A percentile compares a stretch with the other conserved stretches of the same genome.
Evolutionary conservation across 768 basidiomycete species (phyloP).

Genomic region (Paxillus involutus): DNA sequence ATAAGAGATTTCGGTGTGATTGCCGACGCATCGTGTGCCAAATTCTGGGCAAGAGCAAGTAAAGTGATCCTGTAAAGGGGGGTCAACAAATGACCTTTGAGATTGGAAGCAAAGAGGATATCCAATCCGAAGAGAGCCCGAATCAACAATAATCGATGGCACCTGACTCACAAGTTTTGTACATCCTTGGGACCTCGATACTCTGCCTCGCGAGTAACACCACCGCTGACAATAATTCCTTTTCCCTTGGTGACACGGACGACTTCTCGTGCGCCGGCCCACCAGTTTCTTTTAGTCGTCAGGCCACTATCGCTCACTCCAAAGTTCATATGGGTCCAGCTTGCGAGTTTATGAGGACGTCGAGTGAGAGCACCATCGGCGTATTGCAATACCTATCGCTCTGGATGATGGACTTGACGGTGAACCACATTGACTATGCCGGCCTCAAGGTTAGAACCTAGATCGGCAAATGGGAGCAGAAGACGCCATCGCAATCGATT

Average conservation of each 20-base stretch:
- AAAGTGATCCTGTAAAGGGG: conserved; percentile 53
- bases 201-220: conserved; percentile 57
- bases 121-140: too few relatives aligned
- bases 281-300: conserved; percentile 76
- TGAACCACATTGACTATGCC: too few relatives aligned
- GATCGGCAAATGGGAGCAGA: too few relatives aligned
- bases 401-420: too few relatives aligned
- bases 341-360: too few relatives aligned
- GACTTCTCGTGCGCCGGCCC: conserved; percentile 77
- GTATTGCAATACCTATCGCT: too few relatives aligned
- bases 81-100: not conserved
- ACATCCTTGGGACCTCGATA: conserved; percentile 72
- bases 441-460: too few relatives aligned
- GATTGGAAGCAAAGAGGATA: too few relatives aligned
- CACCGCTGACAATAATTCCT: conserved; percentile 70
- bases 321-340: too few relatives aligned
- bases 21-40: conserved; percentile 61
- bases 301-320: conserved; percentile 53
- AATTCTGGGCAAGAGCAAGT: conserved; percentile 67
- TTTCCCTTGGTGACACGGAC: conserved; percentile 80
- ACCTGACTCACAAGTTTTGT: conserved; percentile 64
- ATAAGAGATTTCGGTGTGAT: conserved; percentile 65
- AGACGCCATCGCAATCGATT: too few relatives aligned
- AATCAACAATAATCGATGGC: not conserved
- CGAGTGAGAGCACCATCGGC: too few relatives aligned